Percentiles rank a stretch among this genome's conserved stretches.
Conservation (phyloP, 345 rosid genomes). For the Aquilaria yunnanensis region DNA sequence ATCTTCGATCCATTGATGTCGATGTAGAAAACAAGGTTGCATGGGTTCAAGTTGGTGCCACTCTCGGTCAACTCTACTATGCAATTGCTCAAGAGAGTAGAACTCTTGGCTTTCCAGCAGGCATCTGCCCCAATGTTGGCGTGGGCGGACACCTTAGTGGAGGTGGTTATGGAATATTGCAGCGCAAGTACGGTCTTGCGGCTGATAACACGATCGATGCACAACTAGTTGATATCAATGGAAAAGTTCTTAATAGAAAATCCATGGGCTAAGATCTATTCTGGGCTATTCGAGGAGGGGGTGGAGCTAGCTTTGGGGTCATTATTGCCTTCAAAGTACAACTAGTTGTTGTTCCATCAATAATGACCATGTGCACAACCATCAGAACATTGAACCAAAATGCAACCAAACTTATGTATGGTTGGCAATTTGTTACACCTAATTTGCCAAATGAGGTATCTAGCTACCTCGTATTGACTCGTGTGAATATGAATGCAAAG, state of each 20-base stretch:
- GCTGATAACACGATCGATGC: not conserved
- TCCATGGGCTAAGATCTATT: conserved; percentile 6
- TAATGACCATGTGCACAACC: not conserved
- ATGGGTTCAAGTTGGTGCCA: conserved; percentile 3
- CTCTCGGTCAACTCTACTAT: not conserved
- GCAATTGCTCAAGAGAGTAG: not conserved
- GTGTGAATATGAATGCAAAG: not conserved
- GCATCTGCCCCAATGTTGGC: not conserved
- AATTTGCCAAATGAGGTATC: not conserved
- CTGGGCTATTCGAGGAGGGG: conserved; percentile 7
- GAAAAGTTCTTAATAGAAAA: conserved; percentile 2
- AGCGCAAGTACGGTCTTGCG: not conserved
- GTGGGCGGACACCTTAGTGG: not conserved
- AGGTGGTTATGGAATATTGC: not conserved
- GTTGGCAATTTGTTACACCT: not conserved
- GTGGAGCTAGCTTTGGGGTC: conserved; percentile 2
- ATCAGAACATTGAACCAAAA: not conserved
- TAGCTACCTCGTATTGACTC: not conserved
- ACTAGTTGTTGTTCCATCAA: not conserved
- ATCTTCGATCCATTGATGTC: not conserved
- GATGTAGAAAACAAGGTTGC: not conserved
- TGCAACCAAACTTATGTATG: not conserved
- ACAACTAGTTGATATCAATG: not conserved
- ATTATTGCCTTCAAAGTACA: not conserved
- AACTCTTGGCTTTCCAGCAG: not conserved